Conservation (phyloP, 345 rosid species). For the Erodium maritimum region DNA sequence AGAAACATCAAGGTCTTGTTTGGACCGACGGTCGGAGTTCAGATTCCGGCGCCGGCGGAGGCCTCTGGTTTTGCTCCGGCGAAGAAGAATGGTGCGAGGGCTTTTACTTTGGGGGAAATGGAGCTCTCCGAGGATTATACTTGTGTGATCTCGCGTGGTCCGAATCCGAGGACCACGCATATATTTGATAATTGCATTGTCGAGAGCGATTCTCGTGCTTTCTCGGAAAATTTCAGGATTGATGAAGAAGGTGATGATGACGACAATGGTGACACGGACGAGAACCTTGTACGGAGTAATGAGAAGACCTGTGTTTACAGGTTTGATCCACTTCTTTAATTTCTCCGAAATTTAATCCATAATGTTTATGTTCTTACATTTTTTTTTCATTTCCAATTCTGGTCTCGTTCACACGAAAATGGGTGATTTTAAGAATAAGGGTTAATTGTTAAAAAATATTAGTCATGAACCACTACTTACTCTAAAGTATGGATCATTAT, state of each 20-base stretch:
- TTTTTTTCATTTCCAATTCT: too few species aligned
- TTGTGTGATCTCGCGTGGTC: slow-evolving; percentile 60
- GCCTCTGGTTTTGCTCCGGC: too few species aligned
- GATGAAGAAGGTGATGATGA: slow-evolving; percentile 11
- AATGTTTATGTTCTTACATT: too few species aligned
- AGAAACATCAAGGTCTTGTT: slow-evolving; percentile 39
- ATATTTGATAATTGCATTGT: slow-evolving; percentile 67
- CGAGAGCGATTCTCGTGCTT: slow-evolving; percentile 20
- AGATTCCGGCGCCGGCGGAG: slow-evolving; percentile 31
- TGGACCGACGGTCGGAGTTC: slow-evolving; percentile 42
- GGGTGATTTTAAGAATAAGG: too few species aligned
- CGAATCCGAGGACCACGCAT: slow-evolving; percentile 71
- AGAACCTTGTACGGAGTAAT: slow-evolving; percentile 44
- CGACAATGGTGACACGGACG: slow-evolving; percentile 52
- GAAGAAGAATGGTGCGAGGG: slow-evolving; percentile 12
- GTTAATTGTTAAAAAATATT: too few species aligned
- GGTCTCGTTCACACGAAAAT: too few species aligned
- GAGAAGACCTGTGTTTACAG: slow-evolving; percentile 80
- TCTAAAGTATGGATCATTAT: too few species aligned
- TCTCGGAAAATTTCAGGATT: slow-evolving; percentile 37
- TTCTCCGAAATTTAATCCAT: too few species aligned
- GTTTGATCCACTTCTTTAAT: slow-evolving; percentile 19
- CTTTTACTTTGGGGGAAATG: slow-evolving; percentile 38
- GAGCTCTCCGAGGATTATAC: slow-evolving; percentile 84
- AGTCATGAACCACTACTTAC: too few species aligned